Conservation (phyloP, 345 rosid genomes). For the Murraya koenigii region DNA sequence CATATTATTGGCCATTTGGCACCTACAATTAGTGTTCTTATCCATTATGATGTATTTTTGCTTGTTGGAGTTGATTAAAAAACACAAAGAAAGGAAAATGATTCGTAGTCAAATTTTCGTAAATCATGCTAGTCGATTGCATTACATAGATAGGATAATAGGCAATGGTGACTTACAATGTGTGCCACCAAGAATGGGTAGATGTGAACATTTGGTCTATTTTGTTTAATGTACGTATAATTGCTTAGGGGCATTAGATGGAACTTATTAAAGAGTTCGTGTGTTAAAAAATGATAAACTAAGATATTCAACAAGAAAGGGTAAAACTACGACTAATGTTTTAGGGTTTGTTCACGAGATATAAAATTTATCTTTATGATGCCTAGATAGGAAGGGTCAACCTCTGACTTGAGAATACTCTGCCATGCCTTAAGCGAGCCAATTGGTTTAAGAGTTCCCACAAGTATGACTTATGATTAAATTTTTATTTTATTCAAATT, state of each 20-base stretch:
- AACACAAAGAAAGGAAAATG: not conserved
- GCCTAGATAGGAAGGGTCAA: not conserved
- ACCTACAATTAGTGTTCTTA: not conserved
- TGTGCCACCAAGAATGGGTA: not conserved
- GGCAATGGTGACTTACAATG: not conserved
- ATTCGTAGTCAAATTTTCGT: not conserved
- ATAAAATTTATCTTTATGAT: too few relatives aligned
- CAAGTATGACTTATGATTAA: not conserved
- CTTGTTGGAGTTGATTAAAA: not conserved
- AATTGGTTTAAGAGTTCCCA: not conserved
- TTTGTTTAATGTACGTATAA: too few relatives aligned
- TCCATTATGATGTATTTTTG: not conserved
- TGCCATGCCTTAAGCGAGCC: not conserved
- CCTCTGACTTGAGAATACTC: not conserved
- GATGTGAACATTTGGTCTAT: not conserved
- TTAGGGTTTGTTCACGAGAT: too few relatives aligned
- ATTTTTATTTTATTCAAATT: not conserved
- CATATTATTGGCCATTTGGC: not conserved
- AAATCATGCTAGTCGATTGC: not conserved
- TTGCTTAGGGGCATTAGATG: not conserved
- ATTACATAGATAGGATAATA: not conserved
- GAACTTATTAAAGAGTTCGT: not conserved
- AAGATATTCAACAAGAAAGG: too few relatives aligned
- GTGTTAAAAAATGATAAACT: too few relatives aligned
- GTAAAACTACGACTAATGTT: too few relatives aligned